Evolutionary conservation across 2,329 filamentous ascomycete genomes (phyloP), one percentile per base, ranked within the genome.

Genomic region (Penicillium sp.): DNA sequence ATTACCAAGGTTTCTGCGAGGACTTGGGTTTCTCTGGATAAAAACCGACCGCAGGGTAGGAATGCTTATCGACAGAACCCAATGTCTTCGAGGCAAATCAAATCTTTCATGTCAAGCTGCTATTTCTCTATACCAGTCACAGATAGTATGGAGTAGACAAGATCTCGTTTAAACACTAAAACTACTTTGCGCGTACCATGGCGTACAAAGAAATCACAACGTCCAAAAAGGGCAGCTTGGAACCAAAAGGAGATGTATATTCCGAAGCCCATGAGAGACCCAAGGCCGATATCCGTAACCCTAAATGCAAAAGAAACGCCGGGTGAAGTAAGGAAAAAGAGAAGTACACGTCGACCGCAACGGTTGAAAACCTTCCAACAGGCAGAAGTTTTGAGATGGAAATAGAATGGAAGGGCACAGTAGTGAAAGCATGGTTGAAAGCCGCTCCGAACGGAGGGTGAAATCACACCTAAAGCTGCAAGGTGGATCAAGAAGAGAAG

Each of bases 291-390:
- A 49, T 63, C 61, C 58, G 55, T 58, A 62, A 57, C 58, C 56
- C 60, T 49, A 28, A 48, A 66, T 67, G 65, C 64, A 63, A 62
- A 58, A 64, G 47, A 15, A 69, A 69, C 66, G 65, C 66, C 66
- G 41, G 54, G 46, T 56, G 47, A 58, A 55, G 41, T 47, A 53
- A 49, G 42, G 6, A 48, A 39, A 31, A 55, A 50, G 28, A 44
- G 39, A 41, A 52, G 51, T 49, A 55, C 45, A 53, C 28, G 37
- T 50, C 37, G 45, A 50, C 24, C 50, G 24, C 35, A 33, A 48
- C 20, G 28, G 27, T 28, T 3, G 27, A 28, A 40, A 20, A 31
- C 27, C 45, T 46, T 28, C 42, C 25, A 23, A 20, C 18, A 33
- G 29, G 52, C 13, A 25, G 45, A 41, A 20, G 23, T 18, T 23